Evolutionary conservation across 164 flowering plant species (phyloP).

Genomic region (Protea cynaroides): DNA sequence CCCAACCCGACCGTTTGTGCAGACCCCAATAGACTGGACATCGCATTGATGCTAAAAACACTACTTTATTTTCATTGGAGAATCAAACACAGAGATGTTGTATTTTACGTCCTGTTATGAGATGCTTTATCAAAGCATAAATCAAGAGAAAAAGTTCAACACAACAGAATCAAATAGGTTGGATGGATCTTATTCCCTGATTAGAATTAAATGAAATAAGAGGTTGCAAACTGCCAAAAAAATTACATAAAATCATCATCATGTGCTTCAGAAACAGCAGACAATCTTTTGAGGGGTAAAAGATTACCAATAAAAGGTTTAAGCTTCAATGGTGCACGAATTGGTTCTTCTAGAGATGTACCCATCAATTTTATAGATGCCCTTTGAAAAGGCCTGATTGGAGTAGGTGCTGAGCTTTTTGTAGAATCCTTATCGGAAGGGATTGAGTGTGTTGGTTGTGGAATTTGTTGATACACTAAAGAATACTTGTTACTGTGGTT

Average conservation of each 20-base stretch:
- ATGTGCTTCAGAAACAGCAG: conserved; percentile 20
- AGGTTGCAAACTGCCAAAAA: background rate
- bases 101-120: too few species aligned
- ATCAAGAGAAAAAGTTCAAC: background rate
- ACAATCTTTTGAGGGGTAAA: conserved; percentile 46
- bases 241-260: conserved; percentile 58
- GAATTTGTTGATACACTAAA: conserved; percentile 16
- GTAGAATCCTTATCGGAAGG: conserved; percentile 21
- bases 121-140: too few species aligned
- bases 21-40: too few species aligned
- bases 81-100: too few species aligned
- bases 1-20: too few species aligned
- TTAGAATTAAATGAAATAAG: background rate
- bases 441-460: conserved; percentile 18
- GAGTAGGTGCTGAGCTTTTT: conserved; percentile 14
- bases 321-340: conserved; percentile 19
- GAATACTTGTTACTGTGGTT: conserved; percentile 11
- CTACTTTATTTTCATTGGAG: too few species aligned
- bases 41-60: too few species aligned
- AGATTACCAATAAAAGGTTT: conserved; percentile 24
- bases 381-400: conserved; percentile 17
- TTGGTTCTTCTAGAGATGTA: conserved; percentile 26
- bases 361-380: conserved; percentile 22
- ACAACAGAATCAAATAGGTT: background rate
- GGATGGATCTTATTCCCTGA: background rate